Evolutionary conservation across 176 grass and related monocot genomes (phyloP).

Genomic region (Coix lacrymajobi): DNA sequence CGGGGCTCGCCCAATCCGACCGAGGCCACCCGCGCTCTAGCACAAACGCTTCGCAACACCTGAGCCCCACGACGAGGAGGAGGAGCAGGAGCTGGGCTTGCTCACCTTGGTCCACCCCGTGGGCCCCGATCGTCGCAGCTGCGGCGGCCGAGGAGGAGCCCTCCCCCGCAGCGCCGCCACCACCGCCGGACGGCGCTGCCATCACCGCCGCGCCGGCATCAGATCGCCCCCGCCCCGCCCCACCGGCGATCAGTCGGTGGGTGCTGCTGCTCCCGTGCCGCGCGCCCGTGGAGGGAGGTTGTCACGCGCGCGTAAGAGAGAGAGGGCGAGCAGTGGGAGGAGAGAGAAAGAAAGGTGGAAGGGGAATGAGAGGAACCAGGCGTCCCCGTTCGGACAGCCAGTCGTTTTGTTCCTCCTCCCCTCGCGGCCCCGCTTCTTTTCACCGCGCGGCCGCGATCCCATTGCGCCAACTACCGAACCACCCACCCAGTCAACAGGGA

Average conservation of each 20-base stretch:
- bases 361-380: constrained; percentile 60
- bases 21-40: not conserved
- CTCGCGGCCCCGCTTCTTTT: not conserved
- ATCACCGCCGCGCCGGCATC: constrained; percentile 32
- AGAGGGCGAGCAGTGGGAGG: not conserved
- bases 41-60: not conserved
- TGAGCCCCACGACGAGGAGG: not conserved
- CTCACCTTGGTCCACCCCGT: constrained; percentile 65
- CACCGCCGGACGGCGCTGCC: constrained; percentile 45
- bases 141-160: constrained; percentile 34
- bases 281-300: constrained; percentile 10
- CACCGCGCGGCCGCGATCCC: constrained; percentile 2
- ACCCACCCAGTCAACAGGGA: constrained; percentile 4
- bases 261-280: not conserved
- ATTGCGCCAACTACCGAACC: constrained; percentile 18
- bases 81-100: not conserved
- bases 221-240: constrained; percentile 23
- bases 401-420: constrained; percentile 49
- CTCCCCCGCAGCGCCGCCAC: constrained; percentile 28
- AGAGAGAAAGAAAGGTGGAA: constrained; percentile 18
- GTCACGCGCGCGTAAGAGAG: constrained; percentile 23
- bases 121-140: constrained; percentile 33
- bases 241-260: not conserved
- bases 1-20: not conserved
- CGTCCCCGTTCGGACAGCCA: constrained; percentile 71